phyloP scores from a whole-genome alignment of 306 rosid genomes.

The Cyclanthera cordifolia region DNA sequence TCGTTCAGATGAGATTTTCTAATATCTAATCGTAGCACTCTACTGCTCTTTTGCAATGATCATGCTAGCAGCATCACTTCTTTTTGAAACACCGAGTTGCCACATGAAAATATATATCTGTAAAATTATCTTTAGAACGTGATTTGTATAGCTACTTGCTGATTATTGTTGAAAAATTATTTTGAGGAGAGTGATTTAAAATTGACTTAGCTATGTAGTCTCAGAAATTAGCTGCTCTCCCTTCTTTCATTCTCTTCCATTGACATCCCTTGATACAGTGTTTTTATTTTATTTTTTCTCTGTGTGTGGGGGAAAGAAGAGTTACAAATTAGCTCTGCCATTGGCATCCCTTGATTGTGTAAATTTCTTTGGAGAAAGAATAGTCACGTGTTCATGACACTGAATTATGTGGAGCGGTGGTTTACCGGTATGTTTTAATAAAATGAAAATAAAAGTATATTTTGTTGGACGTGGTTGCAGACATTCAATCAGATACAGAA shows the following conservation, averaged over 20 bases:
- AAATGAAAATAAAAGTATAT: not conserved
- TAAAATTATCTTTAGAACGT: not conserved
- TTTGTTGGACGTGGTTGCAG: slow-evolving; percentile 45
- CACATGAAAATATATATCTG: not conserved
- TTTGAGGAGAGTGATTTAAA: not conserved
- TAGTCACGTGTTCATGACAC: not conserved
- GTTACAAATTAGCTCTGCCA: not conserved
- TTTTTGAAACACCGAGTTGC: not conserved
- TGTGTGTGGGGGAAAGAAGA: slow-evolving; percentile 14
- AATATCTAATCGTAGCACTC: not conserved
- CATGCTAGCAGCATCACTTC: not conserved
- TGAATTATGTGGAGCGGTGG: slow-evolving; percentile 2
- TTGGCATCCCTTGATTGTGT: not conserved
- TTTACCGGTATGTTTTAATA: slow-evolving; percentile 6
- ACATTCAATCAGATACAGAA: slow-evolving; percentile 77
- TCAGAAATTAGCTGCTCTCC: not conserved
- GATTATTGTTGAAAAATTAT: not conserved
- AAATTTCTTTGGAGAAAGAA: slow-evolving; percentile 8
- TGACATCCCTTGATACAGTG: not conserved
- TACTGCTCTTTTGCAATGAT: not conserved
- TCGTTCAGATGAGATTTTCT: not conserved
- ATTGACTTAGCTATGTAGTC: not conserved
- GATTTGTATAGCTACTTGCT: not conserved
- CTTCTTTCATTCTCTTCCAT: not conserved
- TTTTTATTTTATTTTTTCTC: too few relatives aligned